Evolutionary conservation across 495 filamentous ascomycete genomes (phyloP), one percentile per base, ranked within the genome.

Genomic region (Thozetella sp.): DNA sequence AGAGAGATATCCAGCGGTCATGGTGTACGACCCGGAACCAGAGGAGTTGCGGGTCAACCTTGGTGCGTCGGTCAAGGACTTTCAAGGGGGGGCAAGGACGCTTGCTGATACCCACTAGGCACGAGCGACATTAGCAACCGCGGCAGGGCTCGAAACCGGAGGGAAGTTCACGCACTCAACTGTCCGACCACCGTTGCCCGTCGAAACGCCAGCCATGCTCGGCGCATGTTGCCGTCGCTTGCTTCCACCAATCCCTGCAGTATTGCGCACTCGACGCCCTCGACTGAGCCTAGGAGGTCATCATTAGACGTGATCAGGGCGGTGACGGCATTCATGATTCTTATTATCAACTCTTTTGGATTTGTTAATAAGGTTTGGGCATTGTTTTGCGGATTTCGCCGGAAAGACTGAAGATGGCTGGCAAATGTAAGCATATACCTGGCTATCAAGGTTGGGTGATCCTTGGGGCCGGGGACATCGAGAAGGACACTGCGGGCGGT

Each of bases 181-280:
- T 65, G 63, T 23, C 61, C 67, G n/a, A 77, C 54, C 19, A 58
- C 65, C 55, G 76, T 73, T 2, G 78, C 80, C 37, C 79, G 68
- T 10, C 71, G 76, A 9, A 60, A 37, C 15, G 73, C 56, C 26
- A 80, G 53, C 76, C 72, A 80, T 2, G 69, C 58, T 9, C 63
- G 63, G 40, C 72, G 76, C 3, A 82, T 64, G 56, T 79, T 80
- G 2, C 79, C 80, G 3, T 45, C 56, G 54, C 78, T 71, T 40
- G 68, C 67, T 1, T 80, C 74, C 60, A 77, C 80, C 50, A 74
- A 54, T 23, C 62, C 63, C 55, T 81, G 78, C 3, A 81, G 59
- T 54, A 82, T 74, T 54, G 81, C 65, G 58, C 75, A 81, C 56
- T 80, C 78, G 9, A 82, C 40, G 17, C 74, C 77, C 55, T 83